Base-by-base conservation (phyloP, 345 rosid genomes). In the Xanthoceras sorbifolium region DNA sequence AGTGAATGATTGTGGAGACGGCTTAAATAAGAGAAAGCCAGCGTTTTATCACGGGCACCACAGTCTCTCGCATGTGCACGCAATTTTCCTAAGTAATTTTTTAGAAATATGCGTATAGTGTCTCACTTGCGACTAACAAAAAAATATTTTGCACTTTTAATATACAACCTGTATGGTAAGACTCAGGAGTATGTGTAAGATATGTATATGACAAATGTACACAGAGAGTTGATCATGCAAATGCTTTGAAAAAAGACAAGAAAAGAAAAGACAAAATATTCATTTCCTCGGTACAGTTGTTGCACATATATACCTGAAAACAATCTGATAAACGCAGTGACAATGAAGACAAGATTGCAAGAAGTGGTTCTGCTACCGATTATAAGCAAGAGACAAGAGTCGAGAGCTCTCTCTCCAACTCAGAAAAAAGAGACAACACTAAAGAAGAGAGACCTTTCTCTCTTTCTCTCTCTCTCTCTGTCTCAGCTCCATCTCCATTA, bases 1-100 rank as follows among this genome's bases (percentile, higher is more conserved):
- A n/a, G 18, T 68, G 25, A 68, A 68, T 48, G 62, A 48, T 69
- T 54, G n/a, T n/a, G n/a, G n/a, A n/a, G n/a, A n/a, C n/a, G n/a
- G n/a, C n/a, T n/a, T n/a, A n/a, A n/a, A 42, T 20, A 1, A 11
- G 5, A 36, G 10, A 31, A 29, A n/a, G 26, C 15, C 10, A 60
- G 17, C 6, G 5, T 17, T 29, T 28, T 4, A 29, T 70, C 70
- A 44, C 55, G 71, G 28, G 26, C 73, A 48, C 23, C 22, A 46
- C 31, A 28, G 40, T 7, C 11, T 34, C 2, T 34, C 38, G 38
- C 6, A 36, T 36, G 40, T 36, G 8, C 7, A n/a, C n/a, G n/a
- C n/a, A n/a, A n/a, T n/a, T n/a, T n/a, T n/a, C n/a, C n/a, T n/a
- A n/a, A n/a, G n/a, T n/a, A n/a, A n/a, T n/a, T n/a, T n/a, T n/a